These are phyloP conservation scores for Psilocybe sp. DNA, from an alignment of 768 basidiomycete species.

Conservation along the genomic window DNA sequence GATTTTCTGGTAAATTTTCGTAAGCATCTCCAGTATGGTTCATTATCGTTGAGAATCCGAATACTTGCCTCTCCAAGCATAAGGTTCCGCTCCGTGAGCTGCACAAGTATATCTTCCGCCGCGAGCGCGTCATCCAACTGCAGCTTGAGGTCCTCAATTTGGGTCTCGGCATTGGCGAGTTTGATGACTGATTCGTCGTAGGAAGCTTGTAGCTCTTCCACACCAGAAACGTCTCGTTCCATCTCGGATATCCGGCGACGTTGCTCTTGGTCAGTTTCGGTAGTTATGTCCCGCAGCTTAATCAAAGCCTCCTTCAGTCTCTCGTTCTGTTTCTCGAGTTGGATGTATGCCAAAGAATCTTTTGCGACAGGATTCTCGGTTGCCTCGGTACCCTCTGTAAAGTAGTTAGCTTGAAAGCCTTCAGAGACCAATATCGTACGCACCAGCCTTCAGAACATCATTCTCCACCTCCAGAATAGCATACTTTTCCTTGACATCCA, in stretches of 20 bases:
- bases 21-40: neutral
- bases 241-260: conserved; percentile 78
- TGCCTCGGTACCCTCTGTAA: conserved; percentile 18
- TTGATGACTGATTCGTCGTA: conserved; percentile 79
- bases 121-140: conserved; percentile 95
- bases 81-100: conserved; percentile 91
- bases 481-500: conserved; percentile 73
- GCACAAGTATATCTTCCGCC: conserved; percentile 94
- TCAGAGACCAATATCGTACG: conserved; percentile 14
- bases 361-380: conserved; percentile 37
- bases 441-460: conserved; percentile 67
- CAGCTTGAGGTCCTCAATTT: conserved; percentile 89
- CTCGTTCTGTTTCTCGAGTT: conserved; percentile 96
- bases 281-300: conserved; percentile 84
- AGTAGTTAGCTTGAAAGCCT: neutral
- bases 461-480: conserved; percentile 84
- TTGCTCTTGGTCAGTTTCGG: conserved; percentile 85
- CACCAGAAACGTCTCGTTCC: conserved; percentile 79
- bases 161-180: conserved; percentile 83
- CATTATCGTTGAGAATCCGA: neutral
- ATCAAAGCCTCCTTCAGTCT: conserved; percentile 92
- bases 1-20: conserved; percentile 66
- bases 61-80: conserved; percentile 78
- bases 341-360: conserved; percentile 67
- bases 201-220: conserved; percentile 83